Evolutionary conservation across 1,284 basidiomycete genomes (phyloP), one percentile per base, ranked within the genome.

Genomic region (Ceratobasidium sp.): DNA sequence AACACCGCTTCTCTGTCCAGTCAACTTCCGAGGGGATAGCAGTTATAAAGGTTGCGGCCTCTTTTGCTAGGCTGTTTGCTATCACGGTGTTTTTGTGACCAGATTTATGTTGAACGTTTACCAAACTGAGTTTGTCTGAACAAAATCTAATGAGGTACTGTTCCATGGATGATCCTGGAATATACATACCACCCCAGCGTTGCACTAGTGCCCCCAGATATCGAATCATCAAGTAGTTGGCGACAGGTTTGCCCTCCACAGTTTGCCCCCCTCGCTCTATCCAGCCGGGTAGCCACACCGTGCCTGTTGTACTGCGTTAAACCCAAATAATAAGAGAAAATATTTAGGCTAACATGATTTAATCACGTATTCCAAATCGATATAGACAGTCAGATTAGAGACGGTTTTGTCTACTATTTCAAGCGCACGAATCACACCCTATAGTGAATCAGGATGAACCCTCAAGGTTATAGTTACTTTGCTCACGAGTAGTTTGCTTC

Each of bases 401-500:
- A 46, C 52, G 26, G 23, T 28, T 34, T 57, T 50, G 30, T 45
- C 26, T 21, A 57, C 39, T 18, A 69, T 57, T n/a, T 69, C 64
- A 23, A 69, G 64, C 30, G 64, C 64, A 18, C 64, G 52, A 45
- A 69, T 69, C 10, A 69, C 39, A 5, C 36, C 52, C 64, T 69
- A n/a, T 2, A 69, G 26, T 12, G 3, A 32, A 28, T 45, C 43
- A 45, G 18, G 9, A 12, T 3, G 43, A 45, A 45, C 16, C 9
- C 4, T 9, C 43, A 12, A 45, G 43, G 3, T 18, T 18, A 18
- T 18, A n/a, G 18, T 45, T 45, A 18, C 43, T 45, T 28, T n/a
- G 82, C 87, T 75, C 73, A 91, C 93, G 75, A 92, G 88, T 32
- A 96, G 84, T 79, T 96, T 94, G 2, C 92, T 94, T 18, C 92